Conservation (phyloP, 2,329 filamentous ascomycete species). For the Boeremia exigua region DNA sequence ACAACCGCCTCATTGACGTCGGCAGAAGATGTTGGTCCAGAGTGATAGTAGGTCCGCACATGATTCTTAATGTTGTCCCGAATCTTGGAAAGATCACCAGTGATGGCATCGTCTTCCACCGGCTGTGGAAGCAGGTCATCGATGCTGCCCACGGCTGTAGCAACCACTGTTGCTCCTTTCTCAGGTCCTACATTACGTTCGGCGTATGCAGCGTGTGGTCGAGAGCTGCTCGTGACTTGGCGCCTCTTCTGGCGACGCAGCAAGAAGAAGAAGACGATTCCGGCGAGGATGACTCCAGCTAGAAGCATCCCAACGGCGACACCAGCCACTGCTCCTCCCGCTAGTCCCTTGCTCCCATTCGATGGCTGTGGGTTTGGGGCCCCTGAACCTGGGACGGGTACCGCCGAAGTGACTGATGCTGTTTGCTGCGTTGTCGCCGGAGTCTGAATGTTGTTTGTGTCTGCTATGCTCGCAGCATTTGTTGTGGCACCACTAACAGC, state of each 20-base stretch:
- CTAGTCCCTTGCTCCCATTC: constrained; percentile 6
- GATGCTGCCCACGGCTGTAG: constrained; percentile 1
- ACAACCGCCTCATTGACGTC: constrained; percentile 16
- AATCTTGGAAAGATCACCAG: constrained; percentile 26
- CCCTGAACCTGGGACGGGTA: too few relatives aligned
- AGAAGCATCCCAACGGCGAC: constrained; percentile 28
- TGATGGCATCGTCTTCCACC: constrained; percentile 29
- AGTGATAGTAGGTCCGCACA: constrained; percentile 28
- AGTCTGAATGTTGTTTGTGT: too few relatives aligned
- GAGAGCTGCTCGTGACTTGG: not conserved
- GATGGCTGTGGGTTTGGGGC: not conserved
- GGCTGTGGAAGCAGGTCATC: constrained; percentile 32
- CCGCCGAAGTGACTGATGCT: too few relatives aligned
- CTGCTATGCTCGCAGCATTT: too few relatives aligned
- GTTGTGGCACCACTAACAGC: too few relatives aligned
- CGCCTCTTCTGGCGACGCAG: constrained; percentile 19
- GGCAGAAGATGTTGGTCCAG: not conserved
- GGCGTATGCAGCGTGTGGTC: not conserved
- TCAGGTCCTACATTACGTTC: not conserved
- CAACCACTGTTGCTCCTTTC: not conserved
- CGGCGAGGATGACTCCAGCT: constrained; percentile 22
- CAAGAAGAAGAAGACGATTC: constrained; percentile 18
- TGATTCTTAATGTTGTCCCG: constrained; percentile 37
- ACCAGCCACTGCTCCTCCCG: constrained; percentile 24
- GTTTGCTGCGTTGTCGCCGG: too few relatives aligned